A percentile compares a stretch with the other conserved stretches of the same genome.
Conservation (phyloP, 1,139 yeast genomes). For the Sugiyamaella castrensis region DNA sequence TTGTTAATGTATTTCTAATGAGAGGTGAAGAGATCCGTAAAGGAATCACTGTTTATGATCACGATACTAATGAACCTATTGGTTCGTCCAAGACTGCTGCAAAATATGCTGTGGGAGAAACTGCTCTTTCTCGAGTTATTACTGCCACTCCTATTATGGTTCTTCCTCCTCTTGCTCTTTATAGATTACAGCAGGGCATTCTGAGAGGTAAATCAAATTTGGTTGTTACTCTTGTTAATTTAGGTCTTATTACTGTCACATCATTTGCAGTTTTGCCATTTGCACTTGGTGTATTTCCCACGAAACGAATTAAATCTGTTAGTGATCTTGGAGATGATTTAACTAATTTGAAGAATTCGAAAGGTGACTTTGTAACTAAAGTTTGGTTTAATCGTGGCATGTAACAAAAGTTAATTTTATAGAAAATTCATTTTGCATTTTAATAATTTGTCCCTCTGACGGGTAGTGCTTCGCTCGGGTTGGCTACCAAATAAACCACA, state of each 20-base stretch:
- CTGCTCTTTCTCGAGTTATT: slow-evolving; percentile 90
- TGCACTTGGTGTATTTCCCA: slow-evolving; percentile 95
- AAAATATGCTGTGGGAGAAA: slow-evolving; percentile 88
- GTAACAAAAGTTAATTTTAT: slow-evolving; percentile 34
- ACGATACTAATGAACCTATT: slow-evolving; percentile 47
- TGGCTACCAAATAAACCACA: not conserved
- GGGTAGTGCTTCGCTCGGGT: not conserved
- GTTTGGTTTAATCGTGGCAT: slow-evolving; percentile 94
- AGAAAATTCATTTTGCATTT: not conserved
- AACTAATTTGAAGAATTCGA: slow-evolving; percentile 53
- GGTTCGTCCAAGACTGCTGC: slow-evolving; percentile 90
- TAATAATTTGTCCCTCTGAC: not conserved
- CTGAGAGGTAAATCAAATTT: slow-evolving; percentile 52
- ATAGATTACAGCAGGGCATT: slow-evolving; percentile 65
- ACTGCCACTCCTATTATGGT: slow-evolving; percentile 98
- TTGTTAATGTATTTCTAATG: slow-evolving; percentile 45
- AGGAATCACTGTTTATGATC: slow-evolving; percentile 78
- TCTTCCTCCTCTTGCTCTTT: slow-evolving; percentile 80
- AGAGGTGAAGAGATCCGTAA: slow-evolving; percentile 88
- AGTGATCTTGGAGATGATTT: slow-evolving; percentile 61
- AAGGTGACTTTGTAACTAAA: slow-evolving; percentile 56
- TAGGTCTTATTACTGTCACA: slow-evolving; percentile 81
- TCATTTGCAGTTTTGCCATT: slow-evolving; percentile 87
- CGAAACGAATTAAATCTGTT: slow-evolving; percentile 62
- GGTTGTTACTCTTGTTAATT: slow-evolving; percentile 64